A percentile compares a stretch with the other conserved stretches of the same genome.
Conservation (phyloP, 2,329 filamentous ascomycete genomes). For the Alternaria sp. region DNA sequence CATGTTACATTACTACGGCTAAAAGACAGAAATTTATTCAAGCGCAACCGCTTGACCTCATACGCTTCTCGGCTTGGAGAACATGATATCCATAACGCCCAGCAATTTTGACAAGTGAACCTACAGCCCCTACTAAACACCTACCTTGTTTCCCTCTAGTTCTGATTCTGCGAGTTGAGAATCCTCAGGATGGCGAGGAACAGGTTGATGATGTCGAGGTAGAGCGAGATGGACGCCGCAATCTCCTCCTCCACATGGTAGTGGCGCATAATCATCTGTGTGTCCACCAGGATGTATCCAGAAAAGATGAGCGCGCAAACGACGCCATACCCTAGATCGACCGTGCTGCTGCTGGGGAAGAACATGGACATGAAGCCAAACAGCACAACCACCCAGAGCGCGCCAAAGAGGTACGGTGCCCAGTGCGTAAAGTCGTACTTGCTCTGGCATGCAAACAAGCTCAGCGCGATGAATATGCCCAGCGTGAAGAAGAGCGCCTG, state of each 20-base stretch:
- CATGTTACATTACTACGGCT: background rate
- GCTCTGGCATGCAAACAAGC: constrained; percentile 91
- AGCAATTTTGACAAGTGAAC: constrained; percentile 3
- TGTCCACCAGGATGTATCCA: constrained; percentile 94
- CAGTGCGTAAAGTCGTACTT: constrained; percentile 98
- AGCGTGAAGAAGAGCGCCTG: constrained; percentile 88
- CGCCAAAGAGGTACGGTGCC: constrained; percentile 94
- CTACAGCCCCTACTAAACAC: background rate
- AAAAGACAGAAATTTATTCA: background rate
- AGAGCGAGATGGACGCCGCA: constrained; percentile 91
- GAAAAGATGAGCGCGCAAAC: constrained; percentile 88
- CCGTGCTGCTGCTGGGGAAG: constrained; percentile 81
- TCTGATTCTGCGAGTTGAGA: constrained; percentile 93
- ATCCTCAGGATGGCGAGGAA: constrained; percentile 96
- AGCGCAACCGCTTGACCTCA: background rate
- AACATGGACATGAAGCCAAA: constrained; percentile 94
- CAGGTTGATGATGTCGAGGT: constrained; percentile 95
- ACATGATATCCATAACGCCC: no score
- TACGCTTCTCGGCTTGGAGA: no score
- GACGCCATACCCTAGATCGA: constrained; percentile 86
- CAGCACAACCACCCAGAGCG: constrained; percentile 86
- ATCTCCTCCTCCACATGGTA: constrained; percentile 99
- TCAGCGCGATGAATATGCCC: constrained; percentile 70
- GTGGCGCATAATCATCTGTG: constrained; percentile 92
- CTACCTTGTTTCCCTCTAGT: constrained; percentile 62